Percentiles rank a stretch among this genome's conserved stretches.
Conservation (phyloP, 2,329 filamentous ascomycete species). For the Penicillium sclerotigenum region DNA sequence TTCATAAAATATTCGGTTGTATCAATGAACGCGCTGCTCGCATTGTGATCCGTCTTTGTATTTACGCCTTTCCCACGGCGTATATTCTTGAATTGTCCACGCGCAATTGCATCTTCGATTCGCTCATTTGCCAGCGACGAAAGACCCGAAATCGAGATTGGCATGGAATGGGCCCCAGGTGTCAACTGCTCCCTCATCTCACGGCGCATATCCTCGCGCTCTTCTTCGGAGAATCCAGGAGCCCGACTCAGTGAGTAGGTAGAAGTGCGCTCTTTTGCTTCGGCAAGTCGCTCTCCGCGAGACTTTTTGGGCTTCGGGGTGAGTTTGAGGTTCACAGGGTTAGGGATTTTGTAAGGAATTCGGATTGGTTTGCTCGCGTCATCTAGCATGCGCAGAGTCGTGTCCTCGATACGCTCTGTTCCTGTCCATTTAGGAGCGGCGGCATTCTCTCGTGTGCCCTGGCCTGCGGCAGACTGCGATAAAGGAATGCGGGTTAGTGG, state of each 20-base stretch:
- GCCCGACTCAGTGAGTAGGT: slow-evolving; percentile 55
- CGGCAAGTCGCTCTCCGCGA: slow-evolving; percentile 52
- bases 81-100: slow-evolving; percentile 85
- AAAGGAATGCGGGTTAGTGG: not conserved
- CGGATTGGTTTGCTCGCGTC: slow-evolving; percentile 59
- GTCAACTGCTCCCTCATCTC: slow-evolving; percentile 79
- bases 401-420: slow-evolving; percentile 68
- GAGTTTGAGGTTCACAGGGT: slow-evolving; percentile 47
- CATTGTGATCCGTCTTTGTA: slow-evolving; percentile 70
- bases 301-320: slow-evolving; percentile 43
- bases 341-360: slow-evolving; percentile 41
- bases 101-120: slow-evolving; percentile 89
- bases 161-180: slow-evolving; percentile 68
- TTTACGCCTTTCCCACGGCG: slow-evolving; percentile 71
- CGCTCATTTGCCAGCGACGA: slow-evolving; percentile 81
- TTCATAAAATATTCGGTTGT: slow-evolving; percentile 99
- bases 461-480: slow-evolving; percentile 56
- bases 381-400: slow-evolving; percentile 74
- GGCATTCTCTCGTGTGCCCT: slow-evolving; percentile 66
- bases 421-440: slow-evolving; percentile 73
- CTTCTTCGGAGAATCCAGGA: slow-evolving; percentile 62
- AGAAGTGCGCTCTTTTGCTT: slow-evolving; percentile 57
- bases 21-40: slow-evolving; percentile 84
- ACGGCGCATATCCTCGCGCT: slow-evolving; percentile 67
- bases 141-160: slow-evolving; percentile 73